phyloP scores from a whole-genome alignment of 2,329 filamentous ascomycete species.

The Ascochyta clinopodiicola region DNA sequence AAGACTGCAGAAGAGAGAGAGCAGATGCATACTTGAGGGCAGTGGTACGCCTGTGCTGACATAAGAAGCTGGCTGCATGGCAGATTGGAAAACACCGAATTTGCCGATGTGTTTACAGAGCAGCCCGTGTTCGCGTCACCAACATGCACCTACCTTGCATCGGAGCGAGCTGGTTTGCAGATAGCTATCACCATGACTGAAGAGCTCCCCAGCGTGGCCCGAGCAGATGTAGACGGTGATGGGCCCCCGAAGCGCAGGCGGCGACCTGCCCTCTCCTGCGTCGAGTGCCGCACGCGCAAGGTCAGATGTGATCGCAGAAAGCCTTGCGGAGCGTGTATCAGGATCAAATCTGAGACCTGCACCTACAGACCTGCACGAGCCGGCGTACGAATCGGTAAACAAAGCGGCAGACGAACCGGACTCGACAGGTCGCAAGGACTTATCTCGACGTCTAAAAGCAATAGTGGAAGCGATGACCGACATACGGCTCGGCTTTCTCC shows the following conservation, averaged over 20 bases:
- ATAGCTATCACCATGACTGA: background rate
- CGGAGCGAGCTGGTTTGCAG: background rate
- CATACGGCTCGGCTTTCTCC: slow-evolving; percentile 8
- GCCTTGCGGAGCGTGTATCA: slow-evolving; percentile 35
- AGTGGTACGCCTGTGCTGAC: background rate
- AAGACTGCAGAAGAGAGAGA: too few species aligned
- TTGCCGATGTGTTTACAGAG: background rate
- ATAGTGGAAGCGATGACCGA: background rate
- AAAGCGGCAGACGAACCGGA: background rate
- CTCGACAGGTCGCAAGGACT: slow-evolving; percentile 1
- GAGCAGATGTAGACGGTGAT: slow-evolving; percentile 10
- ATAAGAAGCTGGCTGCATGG: background rate
- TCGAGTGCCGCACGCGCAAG: slow-evolving; percentile 40
- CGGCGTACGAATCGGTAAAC: slow-evolving; percentile 4
- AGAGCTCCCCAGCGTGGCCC: background rate
- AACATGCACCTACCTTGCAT: background rate
- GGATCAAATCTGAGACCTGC: slow-evolving; percentile 32
- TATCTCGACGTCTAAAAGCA: background rate
- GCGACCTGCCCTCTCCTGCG: slow-evolving; percentile 38
- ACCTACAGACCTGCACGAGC: slow-evolving; percentile 27
- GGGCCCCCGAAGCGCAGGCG: slow-evolving; percentile 31
- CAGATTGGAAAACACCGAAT: background rate
- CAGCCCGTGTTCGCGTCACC: background rate
- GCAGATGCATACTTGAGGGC: background rate
- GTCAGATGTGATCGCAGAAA: slow-evolving; percentile 38